Base-by-base conservation (phyloP, 2,329 filamentous ascomycete species). In the Neocucurbitaria cava region DNA sequence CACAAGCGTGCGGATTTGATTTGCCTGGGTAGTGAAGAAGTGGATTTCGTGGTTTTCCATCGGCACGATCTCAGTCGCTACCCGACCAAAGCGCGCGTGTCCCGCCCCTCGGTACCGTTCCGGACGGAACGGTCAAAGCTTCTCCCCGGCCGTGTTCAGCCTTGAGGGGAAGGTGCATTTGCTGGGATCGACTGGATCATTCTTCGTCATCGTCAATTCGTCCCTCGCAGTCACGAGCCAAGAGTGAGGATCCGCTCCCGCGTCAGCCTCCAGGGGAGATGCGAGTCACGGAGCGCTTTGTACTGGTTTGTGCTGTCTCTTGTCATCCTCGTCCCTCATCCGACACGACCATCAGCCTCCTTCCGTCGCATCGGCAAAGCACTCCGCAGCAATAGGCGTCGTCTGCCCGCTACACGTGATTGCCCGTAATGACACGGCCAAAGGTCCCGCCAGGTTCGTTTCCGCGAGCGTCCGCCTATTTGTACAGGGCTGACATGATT, bases 401-500 rank as follows among this genome's bases (percentile, higher is more conserved):
- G 43, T 50, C 46, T 64, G 53, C 36, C 54, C 38, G 33, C 45
- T 49, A 56, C 69, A 61, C 64, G 68, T 65, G 67, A 66, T 59
- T 58, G 46, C 35, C 55, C 45, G 47, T 53, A 49, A 74, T 74
- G 71, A 73, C 71, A 56, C 66, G 71, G 38, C 71, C 71, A 26
- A 73, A 72, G 43, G 71, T 74, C 36, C 69, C 71, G 41, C 69
- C 68, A 55, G 70, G 69, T 69, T 41, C 54, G 67, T 65, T 38
- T 48, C 35, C 56, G 42, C 54, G 35, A 49, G 45, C 30, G 49
- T 43, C 49, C 52, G 36, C 35, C 41, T 49, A 35, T 45, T 44
- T 49, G 44, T n/a, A 31, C n/a, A 30, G n/a, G 38, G 53, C 65
- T 70, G 56, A 70, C 52, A 79, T 85, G 85, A 82, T 82, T 62